Conservation (phyloP, 2,329 filamentous ascomycete species). For the Teratosphaeria zuluensis region DNA sequence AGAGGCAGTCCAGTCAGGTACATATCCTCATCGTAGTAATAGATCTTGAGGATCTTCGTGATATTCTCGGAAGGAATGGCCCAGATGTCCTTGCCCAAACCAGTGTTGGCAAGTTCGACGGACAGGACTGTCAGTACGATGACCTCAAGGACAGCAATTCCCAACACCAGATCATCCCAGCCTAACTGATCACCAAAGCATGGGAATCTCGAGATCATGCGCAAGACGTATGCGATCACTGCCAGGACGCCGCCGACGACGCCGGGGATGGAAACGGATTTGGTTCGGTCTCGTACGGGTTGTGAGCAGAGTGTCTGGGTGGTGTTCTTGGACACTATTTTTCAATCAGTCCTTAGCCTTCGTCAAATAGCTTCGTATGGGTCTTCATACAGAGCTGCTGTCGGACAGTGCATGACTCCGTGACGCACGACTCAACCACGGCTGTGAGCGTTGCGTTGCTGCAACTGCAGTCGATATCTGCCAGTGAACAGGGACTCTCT, state of each 20-base stretch:
- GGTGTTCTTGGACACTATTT: background rate
- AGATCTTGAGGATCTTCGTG: slow-evolving; percentile 7
- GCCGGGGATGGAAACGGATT: slow-evolving; percentile 5
- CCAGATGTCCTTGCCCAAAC: slow-evolving; percentile 17
- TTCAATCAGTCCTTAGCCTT: background rate
- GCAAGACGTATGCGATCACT: slow-evolving; percentile 8
- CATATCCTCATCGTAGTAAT: slow-evolving; percentile 7
- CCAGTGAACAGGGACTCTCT: slow-evolving; percentile 9
- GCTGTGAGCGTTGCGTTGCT: slow-evolving; percentile 7
- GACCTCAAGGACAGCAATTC: slow-evolving; percentile 4
- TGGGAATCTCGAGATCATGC: slow-evolving; percentile 7
- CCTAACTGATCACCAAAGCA: slow-evolving; percentile 4
- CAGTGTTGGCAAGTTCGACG: slow-evolving; percentile 10
- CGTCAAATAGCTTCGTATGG: background rate
- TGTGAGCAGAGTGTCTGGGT: background rate
- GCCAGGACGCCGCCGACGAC: slow-evolving; percentile 9
- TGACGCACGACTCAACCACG: slow-evolving; percentile 5
- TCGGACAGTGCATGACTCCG: slow-evolving; percentile 1
- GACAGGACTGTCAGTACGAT: slow-evolving; percentile 4
- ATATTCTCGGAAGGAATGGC: slow-evolving; percentile 10
- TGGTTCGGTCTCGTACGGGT: slow-evolving; percentile 6
- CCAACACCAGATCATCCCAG: slow-evolving; percentile 6
- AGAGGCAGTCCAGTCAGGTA: slow-evolving; percentile 11
- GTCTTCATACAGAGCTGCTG: background rate
- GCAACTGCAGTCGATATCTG: slow-evolving; percentile 11